These are phyloP conservation scores for Calonectria hawksworthii DNA, from an alignment of 2,329 filamentous ascomycete species.

Conservation along the genomic window DNA sequence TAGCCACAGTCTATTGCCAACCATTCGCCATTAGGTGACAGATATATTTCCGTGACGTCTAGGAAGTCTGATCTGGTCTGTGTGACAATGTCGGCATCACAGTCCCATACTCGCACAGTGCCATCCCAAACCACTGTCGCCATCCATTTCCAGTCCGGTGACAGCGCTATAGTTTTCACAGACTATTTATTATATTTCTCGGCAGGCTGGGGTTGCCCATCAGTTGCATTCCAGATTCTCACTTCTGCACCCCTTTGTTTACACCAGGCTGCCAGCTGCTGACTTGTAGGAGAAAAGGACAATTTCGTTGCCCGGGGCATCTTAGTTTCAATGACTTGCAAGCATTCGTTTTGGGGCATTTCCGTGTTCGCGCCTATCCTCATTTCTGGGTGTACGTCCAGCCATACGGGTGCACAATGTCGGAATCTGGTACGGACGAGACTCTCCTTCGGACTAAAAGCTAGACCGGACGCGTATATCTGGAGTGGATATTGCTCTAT, in stretches of 20 bases:
- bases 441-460: background rate
- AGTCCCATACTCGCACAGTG: background rate
- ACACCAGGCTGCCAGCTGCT: background rate
- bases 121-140: background rate
- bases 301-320: accelerated
- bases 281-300: background rate
- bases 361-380: background rate
- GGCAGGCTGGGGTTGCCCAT: background rate
- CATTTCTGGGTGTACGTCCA: background rate
- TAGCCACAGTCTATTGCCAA: background rate
- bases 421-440: background rate
- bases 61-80: background rate
- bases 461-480: background rate
- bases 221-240: background rate
- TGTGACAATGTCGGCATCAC: background rate
- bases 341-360: background rate
- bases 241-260: too few relatives aligned
- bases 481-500: background rate
- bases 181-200: background rate
- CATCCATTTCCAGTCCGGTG: background rate
- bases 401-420: background rate
- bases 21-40: background rate
- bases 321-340: background rate
- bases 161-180: background rate
- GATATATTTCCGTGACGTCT: background rate